Percentiles rank a stretch among this genome's conserved stretches.
Conservation (phyloP, 108 stramenopile species). For the Pseudonitzschia multiseries region DNA sequence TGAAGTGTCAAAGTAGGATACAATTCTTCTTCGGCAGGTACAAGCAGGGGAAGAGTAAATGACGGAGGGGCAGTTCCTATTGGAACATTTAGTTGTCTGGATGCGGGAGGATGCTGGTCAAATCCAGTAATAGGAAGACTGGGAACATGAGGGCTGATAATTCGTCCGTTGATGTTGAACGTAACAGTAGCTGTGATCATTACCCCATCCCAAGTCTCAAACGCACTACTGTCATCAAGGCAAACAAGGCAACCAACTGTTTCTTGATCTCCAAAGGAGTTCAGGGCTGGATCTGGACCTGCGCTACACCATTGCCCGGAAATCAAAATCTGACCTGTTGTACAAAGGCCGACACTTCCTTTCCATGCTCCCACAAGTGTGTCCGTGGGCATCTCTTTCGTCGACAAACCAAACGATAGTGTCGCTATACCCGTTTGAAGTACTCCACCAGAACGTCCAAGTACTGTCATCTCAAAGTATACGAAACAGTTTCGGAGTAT, state of each 20-base stretch:
- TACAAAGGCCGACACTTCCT: slow-evolving; percentile 90
- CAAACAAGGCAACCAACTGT: slow-evolving; percentile 94
- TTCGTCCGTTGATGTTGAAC: slow-evolving; percentile 79
- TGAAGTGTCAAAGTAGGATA: slow-evolving; percentile 93
- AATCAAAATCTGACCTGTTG: slow-evolving; percentile 86
- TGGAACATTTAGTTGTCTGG: neutral
- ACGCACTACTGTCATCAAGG: slow-evolving; percentile 82
- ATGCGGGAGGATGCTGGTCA: slow-evolving; percentile 15
- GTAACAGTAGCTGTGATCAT: slow-evolving; percentile 85
- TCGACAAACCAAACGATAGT: slow-evolving; percentile 89
- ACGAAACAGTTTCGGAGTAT: slow-evolving; percentile 91
- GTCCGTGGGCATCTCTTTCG: slow-evolving; percentile 94
- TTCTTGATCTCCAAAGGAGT: slow-evolving; percentile 68
- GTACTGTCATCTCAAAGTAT: slow-evolving; percentile 91
- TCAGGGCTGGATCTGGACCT: slow-evolving; percentile 48
- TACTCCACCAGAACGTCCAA: slow-evolving; percentile 46
- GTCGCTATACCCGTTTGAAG: slow-evolving; percentile 53
- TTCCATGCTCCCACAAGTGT: slow-evolving; percentile 94
- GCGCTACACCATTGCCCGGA: slow-evolving; percentile 79
- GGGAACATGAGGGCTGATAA: slow-evolving; percentile 29
- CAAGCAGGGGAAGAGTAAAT: slow-evolving; percentile 60
- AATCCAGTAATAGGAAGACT: slow-evolving; percentile 19
- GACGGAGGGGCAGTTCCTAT: slow-evolving; percentile 21
- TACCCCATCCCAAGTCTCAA: slow-evolving; percentile 90
- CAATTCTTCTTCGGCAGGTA: slow-evolving; percentile 87